Base-by-base conservation (phyloP, 257 asterid genomes). In the Linderniella brevidens region DNA sequence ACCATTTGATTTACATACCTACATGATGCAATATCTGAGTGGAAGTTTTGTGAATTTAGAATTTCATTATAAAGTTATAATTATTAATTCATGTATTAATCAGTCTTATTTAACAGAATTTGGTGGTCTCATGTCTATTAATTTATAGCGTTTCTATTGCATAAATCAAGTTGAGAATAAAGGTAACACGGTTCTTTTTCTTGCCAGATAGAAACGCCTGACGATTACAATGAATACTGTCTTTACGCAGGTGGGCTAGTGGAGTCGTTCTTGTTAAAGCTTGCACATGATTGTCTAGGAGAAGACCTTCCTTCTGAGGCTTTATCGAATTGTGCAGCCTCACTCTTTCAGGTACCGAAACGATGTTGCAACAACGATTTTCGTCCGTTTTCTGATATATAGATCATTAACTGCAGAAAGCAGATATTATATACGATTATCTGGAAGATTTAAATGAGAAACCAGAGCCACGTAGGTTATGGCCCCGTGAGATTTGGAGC, bases 241-340 rank as follows among this genome's bases (percentile, higher is more conserved):
- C 96, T 85, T 71, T 85, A 85, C 60, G 99, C 79, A 45, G 94
- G 96, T 54, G 99, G 96, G 48, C 96, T 90, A 53, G 99, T 90
- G 48, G 99, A 96, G 47, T 57, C 81, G 54, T 94, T 96, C 38
- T 63, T 90, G 68, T 81, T 96, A 4, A 85, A 90, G 70, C 76
- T 90, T 55, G 79, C 85, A 73, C 92, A 85, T 65, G 94, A 93
- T 58, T 85, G 94, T 16, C 93, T 85, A 19, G 79, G 70, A 65
- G 96, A 90, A 77, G 76, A 77, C 54, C 56, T 79, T 64, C 70
- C 70, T 58, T 18, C 96, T 41, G 99, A 85, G 63, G 42, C 69
- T 45, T 61, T 85, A 48, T 90, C 96, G 52, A 90, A 90, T 60
- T 78, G 96, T 9, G 85, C 85, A 96, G 99, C 96, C 39, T 79